phyloP scores from a whole-genome alignment of 371 early-diverging fungal genomes.

The Thermomucor indicae-seudaticae region DNA sequence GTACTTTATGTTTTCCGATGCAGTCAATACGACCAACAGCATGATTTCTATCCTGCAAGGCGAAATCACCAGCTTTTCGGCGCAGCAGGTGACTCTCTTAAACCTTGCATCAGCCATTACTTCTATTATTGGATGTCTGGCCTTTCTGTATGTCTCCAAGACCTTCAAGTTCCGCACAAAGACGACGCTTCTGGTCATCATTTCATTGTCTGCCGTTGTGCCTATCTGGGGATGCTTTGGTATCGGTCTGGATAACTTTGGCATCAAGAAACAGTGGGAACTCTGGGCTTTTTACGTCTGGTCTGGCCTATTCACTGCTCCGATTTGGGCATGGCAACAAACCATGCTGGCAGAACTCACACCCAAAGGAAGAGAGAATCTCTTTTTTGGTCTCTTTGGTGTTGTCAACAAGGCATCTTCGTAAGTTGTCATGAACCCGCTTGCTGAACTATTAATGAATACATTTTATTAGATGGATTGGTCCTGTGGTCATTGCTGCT shows the following conservation, averaged over 20 bases:
- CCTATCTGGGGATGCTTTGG: slow-evolving; percentile 49
- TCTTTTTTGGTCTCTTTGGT: slow-evolving; percentile 59
- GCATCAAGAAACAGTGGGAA: slow-evolving; percentile 48
- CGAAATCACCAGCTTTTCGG: slow-evolving; percentile 36
- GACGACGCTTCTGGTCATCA: slow-evolving; percentile 33
- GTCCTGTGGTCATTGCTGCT: slow-evolving; percentile 56
- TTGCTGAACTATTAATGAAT: neutral
- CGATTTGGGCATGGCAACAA: slow-evolving; percentile 53
- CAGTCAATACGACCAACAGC: slow-evolving; percentile 47
- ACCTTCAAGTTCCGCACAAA: slow-evolving; percentile 33
- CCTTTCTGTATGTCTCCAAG: slow-evolving; percentile 35
- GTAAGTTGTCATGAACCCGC: too few relatives aligned
- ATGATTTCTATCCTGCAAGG: slow-evolving; percentile 41
- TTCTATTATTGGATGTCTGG: slow-evolving; percentile 44
- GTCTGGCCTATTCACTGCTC: slow-evolving; percentile 54
- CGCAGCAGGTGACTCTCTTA: slow-evolving; percentile 37
- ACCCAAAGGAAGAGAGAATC: slow-evolving; percentile 53
- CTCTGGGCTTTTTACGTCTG: slow-evolving; percentile 50
- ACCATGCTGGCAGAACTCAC: slow-evolving; percentile 58
- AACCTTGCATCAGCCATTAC: slow-evolving; percentile 38
- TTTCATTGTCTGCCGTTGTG: slow-evolving; percentile 26
- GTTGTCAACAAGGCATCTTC: slow-evolving; percentile 58
- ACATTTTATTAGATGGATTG: slow-evolving; percentile 35
- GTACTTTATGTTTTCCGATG: slow-evolving; percentile 60
- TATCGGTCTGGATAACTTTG: slow-evolving; percentile 35